phyloP scores from a whole-genome alignment of 176 grass and related monocot species.

The Hordeum marinum region DNA sequence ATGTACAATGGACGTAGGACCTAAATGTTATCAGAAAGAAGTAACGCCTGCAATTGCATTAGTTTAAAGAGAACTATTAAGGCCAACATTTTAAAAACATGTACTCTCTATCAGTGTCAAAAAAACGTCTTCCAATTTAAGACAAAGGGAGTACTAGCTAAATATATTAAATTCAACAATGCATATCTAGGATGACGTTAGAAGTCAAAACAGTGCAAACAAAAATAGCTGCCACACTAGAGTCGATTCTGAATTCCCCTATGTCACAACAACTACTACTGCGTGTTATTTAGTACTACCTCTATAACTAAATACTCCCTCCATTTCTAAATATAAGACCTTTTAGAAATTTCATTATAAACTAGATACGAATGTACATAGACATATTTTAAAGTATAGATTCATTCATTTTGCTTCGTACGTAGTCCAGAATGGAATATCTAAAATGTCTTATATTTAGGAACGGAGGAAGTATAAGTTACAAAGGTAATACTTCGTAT shows the following conservation, averaged over 20 bases:
- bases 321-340: too few species aligned
- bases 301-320: too few species aligned
- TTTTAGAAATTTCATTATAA: too few species aligned
- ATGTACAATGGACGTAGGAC: conserved; percentile 76
- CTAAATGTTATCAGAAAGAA: conserved; percentile 92
- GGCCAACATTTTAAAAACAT: neutral
- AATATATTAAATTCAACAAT: neutral
- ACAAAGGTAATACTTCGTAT: neutral
- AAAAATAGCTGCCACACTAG: neutral
- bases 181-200: neutral
- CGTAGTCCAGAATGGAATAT: too few species aligned
- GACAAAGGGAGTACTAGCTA: neutral
- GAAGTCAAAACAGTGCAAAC: neutral
- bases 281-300: neutral
- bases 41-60: conserved; percentile 65
- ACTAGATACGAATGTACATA: too few species aligned
- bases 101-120: too few species aligned
- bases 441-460: too few species aligned
- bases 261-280: neutral
- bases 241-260: neutral
- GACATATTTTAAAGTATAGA: too few species aligned
- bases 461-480: too few species aligned
- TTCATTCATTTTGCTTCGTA: too few species aligned
- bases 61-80: neutral
- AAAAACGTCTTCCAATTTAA: too few species aligned